Base-by-base conservation (phyloP, 768 basidiomycete genomes). In the Plicaturopsis crispa region DNA sequence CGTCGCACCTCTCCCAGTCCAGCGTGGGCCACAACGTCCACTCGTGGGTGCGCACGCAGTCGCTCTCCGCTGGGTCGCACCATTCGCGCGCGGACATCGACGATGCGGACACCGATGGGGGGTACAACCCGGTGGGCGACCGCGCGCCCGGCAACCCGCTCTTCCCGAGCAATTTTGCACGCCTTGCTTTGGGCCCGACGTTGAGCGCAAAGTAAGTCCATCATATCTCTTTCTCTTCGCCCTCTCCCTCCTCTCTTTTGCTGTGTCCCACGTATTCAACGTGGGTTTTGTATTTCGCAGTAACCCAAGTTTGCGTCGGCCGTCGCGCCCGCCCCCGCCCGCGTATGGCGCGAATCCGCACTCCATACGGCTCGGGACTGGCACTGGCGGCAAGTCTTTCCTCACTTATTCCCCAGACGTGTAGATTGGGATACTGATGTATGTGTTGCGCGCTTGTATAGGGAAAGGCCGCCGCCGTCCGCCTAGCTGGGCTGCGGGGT, bases 81-180 rank as follows among this genome's bases (percentile, higher is more conserved):
- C 2, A 33, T 22, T 36, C 48, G 41, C n/a, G n/a, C 41, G 35
- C 55, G 44, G 44, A 54, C 31, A 39, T 51, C 48, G 30, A 53
- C 52, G 34, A 41, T 42, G 33, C 40, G 54, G 20, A 44, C 46
- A 8, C n/a, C n/a, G n/a, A n/a, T n/a, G n/a, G n/a, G 8, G 51
- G 56, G 10, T 73, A 77, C 49, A 63, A 75, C 51, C 58, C 67
- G 3, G 60, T 73, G n/a, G 73, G 70, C 6, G 84, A 86, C 46
- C 69, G 85, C 4, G 67, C 64, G 1, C 78, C 81, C 2, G 88
- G 85, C 0, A 73, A 79, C 46, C 88, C 87, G 11, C 61, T 90
- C 5, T 93, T 93, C 63, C 84, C 85, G 3, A 81, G 75, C 47
- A 85, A 75, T 52, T 93, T 90, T 57, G 75, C 84, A 22, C 71